Base-by-base conservation (phyloP, 75 land plant species). In the Cupressus sempervirens region DNA sequence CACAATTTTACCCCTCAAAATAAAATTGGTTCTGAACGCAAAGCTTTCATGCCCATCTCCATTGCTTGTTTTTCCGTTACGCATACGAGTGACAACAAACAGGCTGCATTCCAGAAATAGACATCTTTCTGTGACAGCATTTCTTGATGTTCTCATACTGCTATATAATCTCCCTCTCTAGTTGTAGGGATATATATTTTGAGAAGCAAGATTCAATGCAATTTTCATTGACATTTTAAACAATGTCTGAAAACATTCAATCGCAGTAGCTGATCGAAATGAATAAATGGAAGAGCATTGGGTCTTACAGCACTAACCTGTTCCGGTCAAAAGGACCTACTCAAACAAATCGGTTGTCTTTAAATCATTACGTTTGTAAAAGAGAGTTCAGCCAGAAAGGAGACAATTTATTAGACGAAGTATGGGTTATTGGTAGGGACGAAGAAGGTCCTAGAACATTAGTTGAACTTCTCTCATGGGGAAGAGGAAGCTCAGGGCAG, bases 401-500 rank as follows among this genome's bases (percentile, higher is more conserved):
- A 79, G 81, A 43, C 45, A 18, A 43, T 26, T 45, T 40, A 9
- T 43, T 45, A 79, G 45, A 43, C 45, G 50, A 79, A 79, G 81
- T 45, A n/a, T 79, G 81, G 81, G 45, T 12, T n/a, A 43, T 79
- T 45, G 30, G 81, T 4, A n/a, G 30, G 30, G 52, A 79, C 4
- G 48, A 79, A 79, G 81, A 45, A n/a, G 50, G 81, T 7, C n/a
- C 81, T n/a, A 79, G 81, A 79, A 79, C 81, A 43, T 43, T 79
- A n/a, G 52, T 79, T 36, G 81, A 95, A 82, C 76, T 96, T 32
- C 87, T 97, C 45, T 93, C 98, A 0, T 96, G 98, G 98, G 98
- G 98, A 32, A 87, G 94, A 73, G 95, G 95, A 67, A 89, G 91
- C 80, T 90, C 92, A 36, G 98, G 98, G 83, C 98, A 96, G 81